These are phyloP conservation scores for Ziziphus jujuba DNA, from an alignment of 306 rosid species.

Conservation along the genomic window DNA sequence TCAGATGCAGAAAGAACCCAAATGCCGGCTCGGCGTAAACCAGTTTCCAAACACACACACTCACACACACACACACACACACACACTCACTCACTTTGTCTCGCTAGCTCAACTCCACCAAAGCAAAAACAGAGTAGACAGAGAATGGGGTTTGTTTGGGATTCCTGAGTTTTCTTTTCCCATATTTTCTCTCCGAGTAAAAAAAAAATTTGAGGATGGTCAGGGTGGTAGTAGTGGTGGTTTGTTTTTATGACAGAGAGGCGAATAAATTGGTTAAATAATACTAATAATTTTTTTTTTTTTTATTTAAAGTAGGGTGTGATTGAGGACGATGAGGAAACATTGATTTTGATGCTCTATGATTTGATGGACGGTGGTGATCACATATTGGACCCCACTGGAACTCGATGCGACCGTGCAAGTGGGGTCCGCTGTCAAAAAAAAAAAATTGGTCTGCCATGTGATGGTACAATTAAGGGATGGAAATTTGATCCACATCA, in stretches of 20 bases:
- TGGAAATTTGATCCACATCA: background rate
- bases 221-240: background rate
- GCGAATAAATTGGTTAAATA: background rate
- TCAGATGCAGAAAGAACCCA: background rate
- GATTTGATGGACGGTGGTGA: conserved; percentile 11
- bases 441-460: conserved; percentile 26
- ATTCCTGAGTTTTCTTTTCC: conserved; percentile 15
- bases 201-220: background rate
- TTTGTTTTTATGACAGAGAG: background rate
- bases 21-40: conserved; percentile 8
- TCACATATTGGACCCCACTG: background rate
- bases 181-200: conserved; percentile 7
- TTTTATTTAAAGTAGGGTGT: background rate
- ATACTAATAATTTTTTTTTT: no score
- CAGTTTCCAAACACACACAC: background rate
- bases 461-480: conserved; percentile 28
- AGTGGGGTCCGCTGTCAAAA: conserved; percentile 23
- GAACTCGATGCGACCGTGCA: conserved; percentile 1
- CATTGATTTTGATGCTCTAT: background rate
- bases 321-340: background rate
- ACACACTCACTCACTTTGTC: no score
- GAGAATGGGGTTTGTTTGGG: conserved; percentile 15
- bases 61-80: no score
- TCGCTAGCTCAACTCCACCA: background rate
- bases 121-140: background rate